These are phyloP conservation scores for Xylaria sp. DNA, from an alignment of 2,329 filamentous ascomycete genomes.

Conservation along the genomic window DNA sequence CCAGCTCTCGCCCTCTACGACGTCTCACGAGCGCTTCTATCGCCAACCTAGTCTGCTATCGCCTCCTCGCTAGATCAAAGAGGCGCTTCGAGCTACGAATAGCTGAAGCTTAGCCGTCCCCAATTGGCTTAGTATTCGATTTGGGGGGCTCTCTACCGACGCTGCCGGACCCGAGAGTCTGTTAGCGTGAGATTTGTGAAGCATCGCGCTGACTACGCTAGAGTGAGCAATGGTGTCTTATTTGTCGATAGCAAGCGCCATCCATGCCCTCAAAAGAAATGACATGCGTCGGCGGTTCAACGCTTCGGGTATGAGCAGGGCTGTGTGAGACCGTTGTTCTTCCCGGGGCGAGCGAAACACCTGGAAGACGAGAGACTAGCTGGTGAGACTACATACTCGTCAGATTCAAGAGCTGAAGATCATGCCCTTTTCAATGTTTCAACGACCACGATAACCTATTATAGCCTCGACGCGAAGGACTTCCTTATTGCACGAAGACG, in stretches of 20 bases:
- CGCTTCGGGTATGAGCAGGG: conserved; percentile 1
- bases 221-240: conserved; percentile 12
- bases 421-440: conserved; percentile 25
- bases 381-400: conserved; percentile 23
- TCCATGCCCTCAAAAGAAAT: conserved; percentile 10
- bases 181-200: conserved; percentile 32
- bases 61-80: conserved; percentile 12
- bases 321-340: conserved; percentile 7
- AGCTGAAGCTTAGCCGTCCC: conserved; percentile 33
- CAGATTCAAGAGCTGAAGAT: conserved; percentile 30
- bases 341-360: conserved; percentile 20
- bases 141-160: conserved; percentile 20
- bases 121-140: conserved; percentile 27
- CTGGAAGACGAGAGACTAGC: conserved; percentile 10
- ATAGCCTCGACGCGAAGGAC: conserved; percentile 8
- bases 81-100: conserved; percentile 22
- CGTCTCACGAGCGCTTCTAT: conserved; percentile 7
- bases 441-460: conserved; percentile 10
- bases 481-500: conserved; percentile 6
- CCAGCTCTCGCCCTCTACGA: conserved; percentile 6
- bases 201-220: conserved; percentile 24
- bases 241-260: conserved; percentile 12
- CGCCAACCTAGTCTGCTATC: conserved; percentile 11
- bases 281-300: not conserved
- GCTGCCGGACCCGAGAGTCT: conserved; percentile 34